Evolutionary conservation across 768 basidiomycete genomes (phyloP).

Genomic region (Termitomyces sp.): DNA sequence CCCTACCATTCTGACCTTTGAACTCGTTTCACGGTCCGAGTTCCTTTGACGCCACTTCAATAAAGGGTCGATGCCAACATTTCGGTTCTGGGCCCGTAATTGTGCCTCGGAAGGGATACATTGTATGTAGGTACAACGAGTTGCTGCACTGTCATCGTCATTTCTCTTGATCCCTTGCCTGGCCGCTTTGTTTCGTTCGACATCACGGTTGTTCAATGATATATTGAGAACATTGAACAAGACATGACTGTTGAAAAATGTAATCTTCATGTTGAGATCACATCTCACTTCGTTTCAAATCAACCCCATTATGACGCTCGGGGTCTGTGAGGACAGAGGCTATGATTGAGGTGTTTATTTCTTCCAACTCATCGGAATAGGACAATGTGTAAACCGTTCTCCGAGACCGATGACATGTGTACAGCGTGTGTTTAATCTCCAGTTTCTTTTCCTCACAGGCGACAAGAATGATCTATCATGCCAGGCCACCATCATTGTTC

Average conservation of each 20-base stretch:
- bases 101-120: not conserved
- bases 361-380: not conserved
- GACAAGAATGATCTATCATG: not conserved
- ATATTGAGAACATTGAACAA: not conserved
- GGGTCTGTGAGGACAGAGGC: not conserved
- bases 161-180: not conserved
- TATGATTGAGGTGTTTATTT: not conserved
- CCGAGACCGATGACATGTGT: not conserved
- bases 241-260: not conserved
- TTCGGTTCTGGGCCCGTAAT: not conserved
- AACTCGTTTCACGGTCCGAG: conserved; percentile 3
- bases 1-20: not conserved
- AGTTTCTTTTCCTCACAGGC: not conserved
- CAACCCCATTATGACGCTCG: not conserved
- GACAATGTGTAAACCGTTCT: not conserved
- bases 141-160: not conserved
- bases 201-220: not conserved
- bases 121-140: not conserved
- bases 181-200: not conserved
- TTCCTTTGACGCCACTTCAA: not conserved
- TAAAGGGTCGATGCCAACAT: conserved; percentile 6
- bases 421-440: not conserved
- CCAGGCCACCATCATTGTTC: not conserved
- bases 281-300: not conserved
- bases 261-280: not conserved